These are phyloP conservation scores for Cytospora chrysosperma DNA, from an alignment of 2,329 filamentous ascomycete genomes.

Conservation along the genomic window DNA sequence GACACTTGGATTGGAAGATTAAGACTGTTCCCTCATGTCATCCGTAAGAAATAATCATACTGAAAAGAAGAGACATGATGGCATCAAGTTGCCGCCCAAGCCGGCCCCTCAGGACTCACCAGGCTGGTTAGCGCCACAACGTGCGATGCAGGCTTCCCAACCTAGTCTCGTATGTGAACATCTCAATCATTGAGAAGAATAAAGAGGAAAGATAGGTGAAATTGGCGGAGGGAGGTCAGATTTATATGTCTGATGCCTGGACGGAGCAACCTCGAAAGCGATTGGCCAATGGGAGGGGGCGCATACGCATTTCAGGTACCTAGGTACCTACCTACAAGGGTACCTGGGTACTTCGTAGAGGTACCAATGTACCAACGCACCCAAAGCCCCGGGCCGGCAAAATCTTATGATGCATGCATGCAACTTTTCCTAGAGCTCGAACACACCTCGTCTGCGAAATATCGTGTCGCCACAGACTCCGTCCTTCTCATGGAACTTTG, in stretches of 20 bases:
- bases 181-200: constrained; percentile 4
- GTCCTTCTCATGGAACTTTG: neutral
- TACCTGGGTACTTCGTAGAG: too few species aligned
- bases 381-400: constrained; percentile 11
- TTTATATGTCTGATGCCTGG: neutral
- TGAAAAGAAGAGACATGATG: constrained; percentile 6
- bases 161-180: neutral
- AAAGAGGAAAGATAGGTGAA: neutral
- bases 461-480: neutral
- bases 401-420: constrained; percentile 15
- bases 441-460: neutral
- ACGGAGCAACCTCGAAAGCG: neutral
- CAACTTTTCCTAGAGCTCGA: constrained; percentile 6
- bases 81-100: constrained; percentile 10
- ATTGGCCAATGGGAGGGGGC: constrained; percentile 3
- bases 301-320: neutral
- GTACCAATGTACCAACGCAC: neutral
- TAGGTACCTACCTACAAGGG: too few species aligned
- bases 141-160: constrained; percentile 20
- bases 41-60: constrained; percentile 10
- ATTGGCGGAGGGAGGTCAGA: neutral
- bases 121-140: constrained; percentile 15
- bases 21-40: too few species aligned
- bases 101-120: constrained; percentile 9
- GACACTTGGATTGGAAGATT: too few species aligned